Evolutionary conservation across 768 basidiomycete species (phyloP), one percentile per base, ranked within the genome.

Genomic region (Hypholoma sublateritium): DNA sequence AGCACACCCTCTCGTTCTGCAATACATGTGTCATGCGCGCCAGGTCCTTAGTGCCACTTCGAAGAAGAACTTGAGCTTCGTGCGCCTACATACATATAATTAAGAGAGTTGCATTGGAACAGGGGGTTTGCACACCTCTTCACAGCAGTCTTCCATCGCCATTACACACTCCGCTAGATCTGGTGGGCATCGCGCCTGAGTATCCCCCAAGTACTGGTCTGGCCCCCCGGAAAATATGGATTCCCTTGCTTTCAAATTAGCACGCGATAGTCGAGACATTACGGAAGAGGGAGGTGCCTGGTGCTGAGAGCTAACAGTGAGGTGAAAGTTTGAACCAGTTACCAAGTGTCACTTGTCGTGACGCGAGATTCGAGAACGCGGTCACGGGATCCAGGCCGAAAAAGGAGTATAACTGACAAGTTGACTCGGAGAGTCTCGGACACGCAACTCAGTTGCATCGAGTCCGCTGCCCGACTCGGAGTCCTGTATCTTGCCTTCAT

Each of bases 131-230:
- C 72, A 51, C 57, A 84, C 87, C 83, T 91, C 87, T 67, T 90
- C 86, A 65, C 88, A 91, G 62, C 89, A 91, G 62, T 90, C 87
- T 63, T 91, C 87, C 81, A 91, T 84, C 0, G 87, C 85, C 61
- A 80, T 73, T 4, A 92, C 90, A 64, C 90, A 91, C 70, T 91
- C 90, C 51, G 79, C 80, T 16, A 92, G 75, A 69, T 84, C 84
- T 0, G 84, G 88, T 3, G 88, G 88, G 64, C 88, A 91, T 55
- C 80, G 77, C 0, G 84, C 81, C 58, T 86, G 79, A 5, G 72
- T 77, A 42, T 91, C 89, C 0, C 82, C 81, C 1, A 84, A 77
- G 61, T 88, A 83, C n/a, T 80, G 68, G 16, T 87, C 85, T 34
- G 86, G 77, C 4, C 85, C 82, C n/a, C 84, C 78, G 1, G 83